These are phyloP conservation scores for Fusarium albidum DNA, from an alignment of 2,329 filamentous ascomycete genomes.

Conservation along the genomic window DNA sequence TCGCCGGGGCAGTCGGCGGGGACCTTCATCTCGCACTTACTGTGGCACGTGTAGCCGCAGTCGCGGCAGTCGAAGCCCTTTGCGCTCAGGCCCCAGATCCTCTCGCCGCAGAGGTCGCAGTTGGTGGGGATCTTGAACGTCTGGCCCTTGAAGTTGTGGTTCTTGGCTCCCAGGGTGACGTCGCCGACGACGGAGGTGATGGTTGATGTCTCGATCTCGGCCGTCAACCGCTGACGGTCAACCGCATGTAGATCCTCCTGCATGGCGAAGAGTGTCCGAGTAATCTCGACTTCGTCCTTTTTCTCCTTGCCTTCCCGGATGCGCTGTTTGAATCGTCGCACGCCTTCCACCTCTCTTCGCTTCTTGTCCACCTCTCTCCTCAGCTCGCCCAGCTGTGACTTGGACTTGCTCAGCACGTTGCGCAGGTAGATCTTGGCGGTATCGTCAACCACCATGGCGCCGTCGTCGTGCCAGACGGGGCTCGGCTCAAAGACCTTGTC, in stretches of 20 bases:
- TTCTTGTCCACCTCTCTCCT: conserved; percentile 87
- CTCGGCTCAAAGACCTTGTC: conserved; percentile 92
- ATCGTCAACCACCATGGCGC: conserved; percentile 85
- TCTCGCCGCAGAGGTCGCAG: conserved; percentile 94
- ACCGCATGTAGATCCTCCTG: conserved; percentile 87
- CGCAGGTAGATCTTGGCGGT: conserved; percentile 87
- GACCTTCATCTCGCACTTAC: conserved; percentile 99
- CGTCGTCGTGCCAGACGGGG: conserved; percentile 96
- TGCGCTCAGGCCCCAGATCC: conserved; percentile 95
- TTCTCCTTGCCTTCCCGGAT: conserved; percentile 87
- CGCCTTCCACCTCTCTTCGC: conserved; percentile 81
- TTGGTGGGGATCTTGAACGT: conserved; percentile 99
- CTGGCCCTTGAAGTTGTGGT: conserved; percentile 98
- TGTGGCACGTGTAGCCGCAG: conserved; percentile 97
- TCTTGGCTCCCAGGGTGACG: conserved; percentile 88
- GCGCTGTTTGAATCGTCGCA: conserved; percentile 76
- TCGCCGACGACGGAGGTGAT: conserved; percentile 94
- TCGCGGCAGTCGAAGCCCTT: conserved; percentile 97
- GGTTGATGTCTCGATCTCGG: conserved; percentile 91
- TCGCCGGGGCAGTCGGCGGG: conserved; percentile 95
- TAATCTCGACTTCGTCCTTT: conserved; percentile 85
- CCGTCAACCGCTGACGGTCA: conserved; percentile 83
- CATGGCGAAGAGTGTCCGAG: conserved; percentile 81
- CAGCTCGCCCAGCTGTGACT: conserved; percentile 80
- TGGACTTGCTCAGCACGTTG: conserved; percentile 91